Conservation (phyloP, 1,284 basidiomycete genomes). For the Cutaneotrichosporon sp. region DNA sequence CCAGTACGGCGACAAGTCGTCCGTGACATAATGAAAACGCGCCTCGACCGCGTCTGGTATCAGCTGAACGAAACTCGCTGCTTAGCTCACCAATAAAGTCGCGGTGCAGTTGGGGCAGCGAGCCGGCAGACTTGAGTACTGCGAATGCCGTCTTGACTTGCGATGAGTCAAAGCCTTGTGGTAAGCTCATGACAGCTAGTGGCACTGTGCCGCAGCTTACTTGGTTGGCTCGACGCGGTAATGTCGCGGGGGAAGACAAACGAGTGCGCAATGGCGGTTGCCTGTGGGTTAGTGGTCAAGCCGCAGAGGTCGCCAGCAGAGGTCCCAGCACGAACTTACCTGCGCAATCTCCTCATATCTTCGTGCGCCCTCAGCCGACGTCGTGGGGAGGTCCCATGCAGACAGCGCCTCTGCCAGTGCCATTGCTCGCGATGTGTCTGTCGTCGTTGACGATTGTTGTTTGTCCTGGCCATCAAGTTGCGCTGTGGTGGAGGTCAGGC, state of each 20-base stretch:
- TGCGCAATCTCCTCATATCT: conserved; percentile 23
- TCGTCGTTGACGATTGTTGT: not conserved
- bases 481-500: not conserved
- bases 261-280: conserved; percentile 16
- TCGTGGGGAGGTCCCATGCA: conserved; percentile 30
- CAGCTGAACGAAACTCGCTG: not conserved
- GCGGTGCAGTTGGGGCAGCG: conserved; percentile 18
- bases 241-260: conserved; percentile 29
- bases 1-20: conserved; percentile 30
- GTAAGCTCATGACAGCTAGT: not conserved
- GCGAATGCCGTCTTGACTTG: conserved; percentile 27
- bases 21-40: conserved; percentile 32
- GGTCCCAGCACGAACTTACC: conserved; percentile 11
- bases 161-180: conserved; percentile 18
- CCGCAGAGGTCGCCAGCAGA: not conserved
- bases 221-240: not conserved
- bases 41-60: conserved; percentile 30
- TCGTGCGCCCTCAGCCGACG: conserved; percentile 26
- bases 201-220: not conserved
- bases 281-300: conserved; percentile 25
- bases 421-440: conserved; percentile 15
- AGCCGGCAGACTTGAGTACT: conserved; percentile 12
- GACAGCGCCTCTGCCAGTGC: conserved; percentile 28
- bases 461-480: not conserved
- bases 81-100: conserved; percentile 30